Base-by-base conservation (phyloP, 139 green algal species). In the Micractinium sp. region DNA sequence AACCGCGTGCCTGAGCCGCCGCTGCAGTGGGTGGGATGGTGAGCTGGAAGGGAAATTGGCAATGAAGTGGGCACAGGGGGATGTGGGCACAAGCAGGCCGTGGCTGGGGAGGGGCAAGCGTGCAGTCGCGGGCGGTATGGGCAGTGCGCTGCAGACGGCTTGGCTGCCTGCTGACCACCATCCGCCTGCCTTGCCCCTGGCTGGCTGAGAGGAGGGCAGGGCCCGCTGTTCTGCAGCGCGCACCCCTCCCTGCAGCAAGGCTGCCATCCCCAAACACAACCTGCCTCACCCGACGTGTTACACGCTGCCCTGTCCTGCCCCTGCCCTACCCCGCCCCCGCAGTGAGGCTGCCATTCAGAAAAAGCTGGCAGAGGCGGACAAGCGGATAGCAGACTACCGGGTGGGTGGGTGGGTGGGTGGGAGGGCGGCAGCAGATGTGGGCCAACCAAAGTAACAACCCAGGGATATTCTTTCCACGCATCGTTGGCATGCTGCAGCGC, bases 311-410 rank as follows among this genome's bases (percentile, higher is more conserved):
- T n/a, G n/a, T n/a, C n/a, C n/a, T n/a, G n/a, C n/a, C 25, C 66
- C 25, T 7, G 5, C 85, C 85, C 67, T 29, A 69, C 78, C 36
- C 19, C 38, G 23, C 73, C 14, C 77, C 53, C 60, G 83, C 91
- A 94, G 91, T 78, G 66, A 90, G 69, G 56, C 83, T 18, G 86
- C 82, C 7, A 92, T 93, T 25, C 69, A 89, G 29, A 81, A 81
- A n/a, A 93, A 93, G 14, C 33, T 94, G 66, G 86, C 81, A 47
- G 82, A 75, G 75, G 90, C 91, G 83, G 78, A 92, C 35, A 39
- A 90, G 53, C 87, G 75, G 31, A 88, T 94, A 41, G 90, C 89
- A 69, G 85, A 82, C 0, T 90, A 94, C 82, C 56, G 90, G 90
- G 92, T 93, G 78, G 25, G 86, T 69, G 56, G 20, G 78, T 0